Evolutionary conservation across 495 filamentous ascomycete species (phyloP), one percentile per base, ranked within the genome.

Genomic region (Aspergillus leporis): DNA sequence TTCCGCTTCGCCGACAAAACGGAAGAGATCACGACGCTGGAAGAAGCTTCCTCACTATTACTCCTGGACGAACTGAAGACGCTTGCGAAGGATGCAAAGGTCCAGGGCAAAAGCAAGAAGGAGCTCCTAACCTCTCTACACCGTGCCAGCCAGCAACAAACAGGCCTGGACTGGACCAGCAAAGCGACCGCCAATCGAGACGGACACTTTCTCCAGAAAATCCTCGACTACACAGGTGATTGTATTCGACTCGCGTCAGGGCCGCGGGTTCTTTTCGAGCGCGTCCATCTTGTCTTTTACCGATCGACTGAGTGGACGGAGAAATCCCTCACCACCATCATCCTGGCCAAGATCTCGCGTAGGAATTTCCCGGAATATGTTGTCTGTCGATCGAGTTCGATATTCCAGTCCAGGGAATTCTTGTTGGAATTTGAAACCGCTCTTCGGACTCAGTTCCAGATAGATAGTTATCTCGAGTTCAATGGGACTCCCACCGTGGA

Each of bases 231-330:
- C 34, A 91, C 90, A 3, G 94, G 94, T 0, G 85, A 90, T 32
- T 92, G 92, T 56, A 89, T 97, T 50, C 79, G 93, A 40, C 86
- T 98, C 16, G 87, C 91, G 1, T 70, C 86, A 1, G 77, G 86
- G 8, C 81, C 86, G n/a, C 83, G 91, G 56, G 89, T 85, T 58
- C 82, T 98, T 5, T 98, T 98, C 64, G 92, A 97, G 67, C 84
- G 94, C 31, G 91, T 97, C 1, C 93, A 98, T 73, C 74, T 98
- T 7, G 93, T 98, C 51, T 98, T 97, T 68, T 97, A 97, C 67
- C 82, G 93, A 31, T 97, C 93, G 28, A 96, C 93, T 0, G 92
- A 97, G 69, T 98, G 93, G 93, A 94, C 93, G 0, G 94, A 97
- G 64, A 97, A 96, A 64, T 97, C 93, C 12, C 82, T 98, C 3